These are phyloP conservation scores for Fusarium sp. DNA, from an alignment of 2,329 filamentous ascomycete species.

Conservation along the genomic window DNA sequence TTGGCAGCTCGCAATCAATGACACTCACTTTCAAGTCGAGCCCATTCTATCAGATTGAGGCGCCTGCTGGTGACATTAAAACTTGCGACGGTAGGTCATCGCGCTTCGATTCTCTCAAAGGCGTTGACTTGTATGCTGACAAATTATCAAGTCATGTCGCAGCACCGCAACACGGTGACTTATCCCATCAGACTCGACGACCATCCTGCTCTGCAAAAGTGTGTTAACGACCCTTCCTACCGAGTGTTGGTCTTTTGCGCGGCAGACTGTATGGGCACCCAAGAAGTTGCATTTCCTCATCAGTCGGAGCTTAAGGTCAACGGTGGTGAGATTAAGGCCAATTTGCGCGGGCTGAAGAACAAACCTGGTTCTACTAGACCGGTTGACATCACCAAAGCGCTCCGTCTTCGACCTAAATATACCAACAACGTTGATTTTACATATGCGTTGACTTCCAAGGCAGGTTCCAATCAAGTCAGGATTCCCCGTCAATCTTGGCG, in stretches of 20 bases:
- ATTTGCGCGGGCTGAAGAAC: conserved; percentile 93
- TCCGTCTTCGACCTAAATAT: conserved; percentile 78
- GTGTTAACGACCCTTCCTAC: conserved; percentile 70
- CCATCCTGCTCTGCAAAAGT: conserved; percentile 62
- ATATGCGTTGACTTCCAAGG: conserved; percentile 92
- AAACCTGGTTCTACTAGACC: conserved; percentile 94
- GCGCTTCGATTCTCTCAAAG: neutral
- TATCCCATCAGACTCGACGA: conserved; percentile 62
- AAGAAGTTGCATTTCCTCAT: conserved; percentile 89
- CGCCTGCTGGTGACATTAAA: conserved; percentile 71
- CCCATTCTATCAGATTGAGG: conserved; percentile 82
- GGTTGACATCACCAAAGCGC: conserved; percentile 84
- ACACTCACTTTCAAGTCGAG: conserved; percentile 70
- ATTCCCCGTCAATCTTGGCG: conserved; percentile 31
- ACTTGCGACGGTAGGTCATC: conserved; percentile 76
- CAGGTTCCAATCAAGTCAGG: conserved; percentile 53
- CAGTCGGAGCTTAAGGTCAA: conserved; percentile 95
- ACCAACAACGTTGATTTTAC: conserved; percentile 84
- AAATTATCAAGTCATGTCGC: conserved; percentile 61
- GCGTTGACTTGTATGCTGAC: conserved; percentile 18
- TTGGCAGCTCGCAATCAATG: conserved; percentile 30
- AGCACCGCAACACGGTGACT: conserved; percentile 61
- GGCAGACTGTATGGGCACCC: conserved; percentile 68
- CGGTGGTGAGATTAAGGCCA: conserved; percentile 87
- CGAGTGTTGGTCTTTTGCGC: conserved; percentile 88